phyloP scores from a whole-genome alignment of 2,329 filamentous ascomycete genomes.

The Plectosphaerella cucumerina region DNA sequence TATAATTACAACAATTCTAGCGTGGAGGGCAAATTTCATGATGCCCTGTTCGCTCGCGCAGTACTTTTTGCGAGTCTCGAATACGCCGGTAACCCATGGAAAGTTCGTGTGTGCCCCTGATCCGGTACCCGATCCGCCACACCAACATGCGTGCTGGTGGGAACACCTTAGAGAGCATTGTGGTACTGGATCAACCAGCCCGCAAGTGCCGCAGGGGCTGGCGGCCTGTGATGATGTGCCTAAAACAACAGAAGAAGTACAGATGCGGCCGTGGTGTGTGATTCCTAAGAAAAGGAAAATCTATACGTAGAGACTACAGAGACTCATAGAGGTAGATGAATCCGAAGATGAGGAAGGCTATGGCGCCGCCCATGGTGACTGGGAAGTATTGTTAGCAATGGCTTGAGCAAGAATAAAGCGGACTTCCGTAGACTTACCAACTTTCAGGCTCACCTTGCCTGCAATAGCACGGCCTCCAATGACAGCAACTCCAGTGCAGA shows the following conservation, averaged over 20 bases:
- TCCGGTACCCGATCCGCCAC: too few relatives aligned
- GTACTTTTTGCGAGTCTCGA: too few relatives aligned
- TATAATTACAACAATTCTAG: too few relatives aligned
- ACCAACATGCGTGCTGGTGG: too few relatives aligned
- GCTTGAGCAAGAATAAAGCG: neutral
- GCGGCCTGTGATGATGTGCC: neutral
- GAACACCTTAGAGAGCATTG: neutral
- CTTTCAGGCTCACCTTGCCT: conserved; percentile 88
- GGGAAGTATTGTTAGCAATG: conserved; percentile 15
- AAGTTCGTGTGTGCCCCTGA: too few relatives aligned
- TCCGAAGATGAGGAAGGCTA: conserved; percentile 87
- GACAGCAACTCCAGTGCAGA: conserved; percentile 89
- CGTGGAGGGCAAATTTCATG: too few relatives aligned
- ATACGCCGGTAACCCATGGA: too few relatives aligned
- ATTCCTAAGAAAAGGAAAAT: neutral
- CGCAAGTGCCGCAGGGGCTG: neutral
- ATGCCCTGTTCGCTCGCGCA: too few relatives aligned
- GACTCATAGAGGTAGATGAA: conserved; percentile 87
- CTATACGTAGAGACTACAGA: conserved; percentile 55
- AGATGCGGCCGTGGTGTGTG: neutral
- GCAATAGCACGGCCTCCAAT: conserved; percentile 90
- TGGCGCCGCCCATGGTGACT: conserved; percentile 91
- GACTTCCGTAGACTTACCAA: conserved; percentile 74
- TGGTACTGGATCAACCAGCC: neutral
- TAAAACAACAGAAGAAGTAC: neutral